Base-by-base conservation (phyloP, 2,329 filamentous ascomycete species). In the Dothiorella sarmentorum region DNA sequence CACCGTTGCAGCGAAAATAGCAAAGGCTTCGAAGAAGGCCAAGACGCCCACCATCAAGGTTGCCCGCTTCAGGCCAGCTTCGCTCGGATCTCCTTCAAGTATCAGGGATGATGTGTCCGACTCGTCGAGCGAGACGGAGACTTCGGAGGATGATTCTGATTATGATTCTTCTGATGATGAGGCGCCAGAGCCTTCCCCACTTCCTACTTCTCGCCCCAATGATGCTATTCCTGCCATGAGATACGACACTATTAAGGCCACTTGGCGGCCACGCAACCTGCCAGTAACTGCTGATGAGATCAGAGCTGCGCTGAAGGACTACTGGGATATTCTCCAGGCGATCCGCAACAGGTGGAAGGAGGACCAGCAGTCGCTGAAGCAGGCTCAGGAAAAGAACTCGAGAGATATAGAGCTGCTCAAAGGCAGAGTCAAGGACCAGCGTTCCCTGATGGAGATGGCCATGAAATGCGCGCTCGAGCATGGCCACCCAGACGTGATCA, bases 331-430 rank as follows among this genome's bases (percentile, higher is more conserved):
- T 43, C 74, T 86, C 60, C 82, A 82, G 66, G 77, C 77, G 6
- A 78, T 86, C 58, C 79, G 83, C 60, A 84, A 86, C 67, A 75
- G 80, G 35, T 87, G 84, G 84, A 85, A 85, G 66, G 72, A 76
- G 31, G 82, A 83, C 64, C 78, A 75, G 42, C 78, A 80, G 62
- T 78, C 79, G 22, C 75, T 86, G 62, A 78, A 81, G 62, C 75
- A 81, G 62, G 84, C 84, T 10, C 82, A 84, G 64, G 80, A 83
- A 60, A 55, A 51, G 49, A 77, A 82, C 68, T 81, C 82, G 65
- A 75, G 80, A 65, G 81, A 84, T 67, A 74, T 84, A 15, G 75
- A 79, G 10, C 69, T 79, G 45, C 73, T 86, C 18, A 83, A 81
- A 66, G 79, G 80, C 63, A 76, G 82, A 59, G 84, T 85, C 31